Percentiles rank a stretch among this genome's conserved stretches.
phyloP scores from a whole-genome alignment of 495 filamentous ascomycete genomes.

The Podospora australis region DNA sequence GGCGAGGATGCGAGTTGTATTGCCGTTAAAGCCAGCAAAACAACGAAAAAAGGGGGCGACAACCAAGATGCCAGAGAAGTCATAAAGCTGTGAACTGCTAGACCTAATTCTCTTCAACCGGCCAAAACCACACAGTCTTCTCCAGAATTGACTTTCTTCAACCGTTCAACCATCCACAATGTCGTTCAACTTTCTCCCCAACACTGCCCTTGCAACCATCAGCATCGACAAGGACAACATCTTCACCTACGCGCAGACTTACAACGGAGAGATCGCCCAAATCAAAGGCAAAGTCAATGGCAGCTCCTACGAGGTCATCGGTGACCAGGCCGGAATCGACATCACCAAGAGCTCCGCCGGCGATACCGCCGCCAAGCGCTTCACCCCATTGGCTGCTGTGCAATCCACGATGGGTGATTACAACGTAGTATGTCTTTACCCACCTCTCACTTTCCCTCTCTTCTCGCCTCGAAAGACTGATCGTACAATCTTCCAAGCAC shows the following conservation, averaged over 20 bases:
- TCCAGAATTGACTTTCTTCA: background rate
- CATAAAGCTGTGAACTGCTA: too few species aligned
- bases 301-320: background rate
- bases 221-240: background rate
- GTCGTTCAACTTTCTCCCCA: background rate
- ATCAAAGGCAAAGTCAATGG: conserved; percentile 1
- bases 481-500: too few species aligned
- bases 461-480: too few species aligned
- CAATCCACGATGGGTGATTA: background rate
- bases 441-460: background rate
- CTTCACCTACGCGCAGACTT: conserved; percentile 5
- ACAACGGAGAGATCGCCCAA: conserved; percentile 1
- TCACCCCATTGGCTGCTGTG: conserved; percentile 1
- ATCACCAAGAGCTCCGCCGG: background rate
- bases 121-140: background rate
- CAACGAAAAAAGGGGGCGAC: background rate
- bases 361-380: conserved; percentile 4
- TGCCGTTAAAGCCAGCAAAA: background rate
- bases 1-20: background rate
- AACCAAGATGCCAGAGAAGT: background rate
- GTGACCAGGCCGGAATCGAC: background rate
- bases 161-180: background rate
- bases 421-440: background rate
- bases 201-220: background rate
- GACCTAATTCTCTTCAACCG: background rate